Percentiles rank a stretch among this genome's conserved stretches.
Conservation (phyloP, 2,329 filamentous ascomycete genomes). For the Lachnellula hyalina region DNA sequence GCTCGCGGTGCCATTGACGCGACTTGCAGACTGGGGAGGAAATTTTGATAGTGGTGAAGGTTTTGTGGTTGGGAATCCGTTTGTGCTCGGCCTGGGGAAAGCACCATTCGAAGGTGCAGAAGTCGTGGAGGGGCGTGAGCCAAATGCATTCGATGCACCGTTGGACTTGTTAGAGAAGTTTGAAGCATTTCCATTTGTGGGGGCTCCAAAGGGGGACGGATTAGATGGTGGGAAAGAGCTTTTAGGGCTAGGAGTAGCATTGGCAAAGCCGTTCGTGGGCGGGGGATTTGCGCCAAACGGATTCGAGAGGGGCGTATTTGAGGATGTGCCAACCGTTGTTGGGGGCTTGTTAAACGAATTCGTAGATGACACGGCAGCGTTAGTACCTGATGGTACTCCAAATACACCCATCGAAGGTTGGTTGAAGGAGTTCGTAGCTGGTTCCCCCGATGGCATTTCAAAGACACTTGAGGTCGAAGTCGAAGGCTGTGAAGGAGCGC, state of each 20-base stretch:
- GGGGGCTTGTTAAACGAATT: conserved; percentile 2
- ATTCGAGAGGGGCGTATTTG: not conserved
- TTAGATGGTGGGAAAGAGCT: not conserved
- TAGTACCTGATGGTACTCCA: not conserved
- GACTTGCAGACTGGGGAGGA: not conserved
- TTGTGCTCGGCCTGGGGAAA: not conserved
- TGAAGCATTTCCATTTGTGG: not conserved
- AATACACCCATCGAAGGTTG: not conserved
- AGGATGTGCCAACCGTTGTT: not conserved
- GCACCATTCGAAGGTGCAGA: not conserved
- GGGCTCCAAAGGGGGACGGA: conserved; percentile 5
- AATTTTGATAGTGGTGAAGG: not conserved
- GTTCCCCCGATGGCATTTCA: conserved; percentile 2
- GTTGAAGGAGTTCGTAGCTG: not conserved
- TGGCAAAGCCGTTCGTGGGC: not conserved
- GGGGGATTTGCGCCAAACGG: conserved; percentile 10
- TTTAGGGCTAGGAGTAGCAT: not conserved
- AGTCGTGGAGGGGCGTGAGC: not conserved
- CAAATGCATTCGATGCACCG: conserved; percentile 1
- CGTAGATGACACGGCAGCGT: not conserved
- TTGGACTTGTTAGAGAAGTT: not conserved
- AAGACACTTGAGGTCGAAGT: conserved; percentile 5
- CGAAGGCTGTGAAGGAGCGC: not conserved
- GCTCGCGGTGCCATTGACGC: conserved; percentile 5
- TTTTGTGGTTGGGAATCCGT: not conserved